These are phyloP conservation scores for Globisporangium okanoganense DNA, from an alignment of 352 stramenopile species.

Conservation along the genomic window DNA sequence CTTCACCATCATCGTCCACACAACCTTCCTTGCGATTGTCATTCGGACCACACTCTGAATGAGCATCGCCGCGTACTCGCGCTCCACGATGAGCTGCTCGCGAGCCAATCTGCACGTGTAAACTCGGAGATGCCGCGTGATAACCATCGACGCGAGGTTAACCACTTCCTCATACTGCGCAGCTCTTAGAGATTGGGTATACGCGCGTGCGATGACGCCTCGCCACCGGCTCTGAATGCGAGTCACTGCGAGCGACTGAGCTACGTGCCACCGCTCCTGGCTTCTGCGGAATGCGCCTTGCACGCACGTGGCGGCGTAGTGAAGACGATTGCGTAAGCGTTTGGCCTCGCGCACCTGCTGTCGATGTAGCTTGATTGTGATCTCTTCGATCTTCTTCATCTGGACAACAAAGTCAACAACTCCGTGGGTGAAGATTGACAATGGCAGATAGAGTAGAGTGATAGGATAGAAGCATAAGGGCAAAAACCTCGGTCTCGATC, in stretches of 20 bases:
- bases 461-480: not conserved
- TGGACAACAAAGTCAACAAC: no score
- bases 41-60: conserved; percentile 49
- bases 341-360: conserved; percentile 67
- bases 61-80: conserved; percentile 27
- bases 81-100: conserved; percentile 23
- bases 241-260: conserved; percentile 26
- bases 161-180: conserved; percentile 16
- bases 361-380: conserved; percentile 58
- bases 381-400: conserved; percentile 77
- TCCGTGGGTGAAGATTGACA: no score
- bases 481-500: conserved; percentile 61
- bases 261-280: conserved; percentile 8
- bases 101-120: conserved; percentile 26
- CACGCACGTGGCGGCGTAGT: conserved; percentile 45
- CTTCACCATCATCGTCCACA: conserved; percentile 10
- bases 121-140: conserved; percentile 36
- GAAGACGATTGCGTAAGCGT: conserved; percentile 47
- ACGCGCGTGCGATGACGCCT: conserved; percentile 22
- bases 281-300: conserved; percentile 41
- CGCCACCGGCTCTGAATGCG: conserved; percentile 47
- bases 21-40: conserved; percentile 16
- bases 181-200: conserved; percentile 6
- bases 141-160: conserved; percentile 30
- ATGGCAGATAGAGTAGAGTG: no score